Percentiles rank a stretch among this genome's conserved stretches.
Evolutionary conservation across 1,284 basidiomycete genomes (phyloP).

Genomic region (Ustilago xerochloae): DNA sequence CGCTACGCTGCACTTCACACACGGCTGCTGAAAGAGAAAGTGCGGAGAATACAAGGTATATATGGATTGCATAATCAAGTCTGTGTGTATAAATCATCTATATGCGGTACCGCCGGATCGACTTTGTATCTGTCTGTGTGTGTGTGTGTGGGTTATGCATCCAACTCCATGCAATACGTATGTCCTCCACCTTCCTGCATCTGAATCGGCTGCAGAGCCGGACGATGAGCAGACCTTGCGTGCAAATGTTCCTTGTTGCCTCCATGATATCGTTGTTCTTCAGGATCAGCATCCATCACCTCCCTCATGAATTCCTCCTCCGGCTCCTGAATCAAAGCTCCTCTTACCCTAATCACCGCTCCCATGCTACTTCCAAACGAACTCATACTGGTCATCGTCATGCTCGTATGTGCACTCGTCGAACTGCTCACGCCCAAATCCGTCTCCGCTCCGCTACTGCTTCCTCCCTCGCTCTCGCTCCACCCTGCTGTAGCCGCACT

Average conservation of each 20-base stretch:
- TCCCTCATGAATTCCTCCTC: conserved; percentile 60
- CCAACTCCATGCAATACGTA: conserved; percentile 30
- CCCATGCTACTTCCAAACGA: conserved; percentile 16
- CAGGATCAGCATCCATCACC: conserved; percentile 45
- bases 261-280: conserved; percentile 13
- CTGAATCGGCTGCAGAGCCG: conserved; percentile 15
- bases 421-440: conserved; percentile 18
- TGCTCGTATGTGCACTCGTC: conserved; percentile 10
- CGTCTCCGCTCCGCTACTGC: too few relatives aligned
- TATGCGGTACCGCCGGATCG: too few relatives aligned
- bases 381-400: conserved; percentile 22
- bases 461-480: too few relatives aligned
- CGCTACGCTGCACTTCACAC: too few relatives aligned
- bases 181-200: neutral
- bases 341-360: conserved; percentile 54
- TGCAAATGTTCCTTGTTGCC: neutral
- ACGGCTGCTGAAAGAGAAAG: too few relatives aligned
- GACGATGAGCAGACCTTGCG: too few relatives aligned
- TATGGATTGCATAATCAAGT: too few relatives aligned
- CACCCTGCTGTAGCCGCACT: conserved; percentile 35
- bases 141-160: conserved; percentile 1
- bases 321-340: conserved; percentile 63
- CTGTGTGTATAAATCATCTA: too few relatives aligned
- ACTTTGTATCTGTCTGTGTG: too few relatives aligned
- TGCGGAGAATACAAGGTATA: too few relatives aligned